Evolutionary conservation across 805 yeast species (phyloP), one percentile per base, ranked within the genome.

Genomic region (Ogataea paraovalis): DNA sequence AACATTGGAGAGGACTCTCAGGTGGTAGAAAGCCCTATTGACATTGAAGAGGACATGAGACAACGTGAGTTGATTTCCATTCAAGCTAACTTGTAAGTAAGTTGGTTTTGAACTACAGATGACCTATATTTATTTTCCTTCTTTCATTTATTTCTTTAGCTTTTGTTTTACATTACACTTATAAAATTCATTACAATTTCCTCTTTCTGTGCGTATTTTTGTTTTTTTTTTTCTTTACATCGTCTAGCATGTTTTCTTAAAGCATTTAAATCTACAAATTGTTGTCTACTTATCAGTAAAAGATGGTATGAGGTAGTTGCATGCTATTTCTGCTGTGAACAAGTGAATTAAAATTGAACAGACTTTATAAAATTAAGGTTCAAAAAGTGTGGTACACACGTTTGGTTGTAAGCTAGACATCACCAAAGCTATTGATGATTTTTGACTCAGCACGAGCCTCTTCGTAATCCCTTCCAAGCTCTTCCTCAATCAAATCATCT

Each of bases 401-500:
- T 3, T 23, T 10, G 19, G 16, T 10, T 5, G 18, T 2, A 7
- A 27, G 34, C 40, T 37, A 47, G 27, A 45, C 49, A n/a, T 48
- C 48, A 2, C 43, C 41, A 27, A 32, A 38, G 10, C 33, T 44
- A 27, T 32, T 41, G 9, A 13, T 32, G 27, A 37, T 34, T 16
- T 21, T 16, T 2, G 28, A 27, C 12, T 33, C 36, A 32, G 34
- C 30, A 20, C 20, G 30, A n/a, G 48, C 43, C 46, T 58, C 44
- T 25, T 43, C 25, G 37, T 42, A 46, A 34, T 67, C 71, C 4
- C 54, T 56, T 20, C 46, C 55, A 12, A 55, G 47, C 46, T 68
- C 72, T 39, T 68, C 67, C 19, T 64, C 57, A 25, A 76, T 75
- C 43, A 76, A 61, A 13, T 75, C 79, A 50, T 76, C 72, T 23